phyloP scores from a whole-genome alignment of 1,139 yeast species.

The Trichomonascaceae sp. region DNA sequence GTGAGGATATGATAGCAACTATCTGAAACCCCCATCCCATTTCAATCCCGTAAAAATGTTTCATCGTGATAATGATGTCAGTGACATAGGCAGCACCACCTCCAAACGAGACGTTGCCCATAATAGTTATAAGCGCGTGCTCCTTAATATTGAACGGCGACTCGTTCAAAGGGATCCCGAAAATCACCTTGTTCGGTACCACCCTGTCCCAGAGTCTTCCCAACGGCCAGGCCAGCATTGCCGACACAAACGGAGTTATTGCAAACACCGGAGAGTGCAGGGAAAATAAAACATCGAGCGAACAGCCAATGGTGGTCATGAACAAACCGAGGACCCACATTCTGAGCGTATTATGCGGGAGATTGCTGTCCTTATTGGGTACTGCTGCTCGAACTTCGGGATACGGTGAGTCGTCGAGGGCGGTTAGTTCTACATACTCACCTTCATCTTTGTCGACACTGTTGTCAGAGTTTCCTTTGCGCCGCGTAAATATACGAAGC shows the following conservation, averaged over 20 bases:
- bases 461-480: conserved; percentile 1
- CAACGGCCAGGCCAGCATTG: conserved; percentile 50
- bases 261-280: conserved; percentile 44
- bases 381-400: conserved; percentile 63
- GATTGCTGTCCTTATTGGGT: conserved; percentile 43
- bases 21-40: conserved; percentile 40
- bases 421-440: conserved; percentile 30
- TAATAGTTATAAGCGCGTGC: conserved; percentile 50
- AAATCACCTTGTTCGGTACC: conserved; percentile 37
- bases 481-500: no score
- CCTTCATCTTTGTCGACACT: conserved; percentile 3
- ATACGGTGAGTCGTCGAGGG: conserved; percentile 42
- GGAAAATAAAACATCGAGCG: conserved; percentile 46
- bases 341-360: conserved; percentile 50
- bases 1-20: conserved; percentile 41
- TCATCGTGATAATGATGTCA: conserved; percentile 45
- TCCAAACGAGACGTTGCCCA: conserved; percentile 46
- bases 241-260: conserved; percentile 42
- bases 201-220: conserved; percentile 39
- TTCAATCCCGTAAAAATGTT: conserved; percentile 36
- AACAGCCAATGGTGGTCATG: conserved; percentile 47
- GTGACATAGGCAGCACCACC: conserved; percentile 51
- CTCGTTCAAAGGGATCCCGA: conserved; percentile 39
- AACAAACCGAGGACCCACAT: conserved; percentile 43
- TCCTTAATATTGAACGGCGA: conserved; percentile 53